Percentiles rank a stretch among this genome's conserved stretches.
Conservation (phyloP, 257 asterid species). For the Nicotiana undulata region DNA sequence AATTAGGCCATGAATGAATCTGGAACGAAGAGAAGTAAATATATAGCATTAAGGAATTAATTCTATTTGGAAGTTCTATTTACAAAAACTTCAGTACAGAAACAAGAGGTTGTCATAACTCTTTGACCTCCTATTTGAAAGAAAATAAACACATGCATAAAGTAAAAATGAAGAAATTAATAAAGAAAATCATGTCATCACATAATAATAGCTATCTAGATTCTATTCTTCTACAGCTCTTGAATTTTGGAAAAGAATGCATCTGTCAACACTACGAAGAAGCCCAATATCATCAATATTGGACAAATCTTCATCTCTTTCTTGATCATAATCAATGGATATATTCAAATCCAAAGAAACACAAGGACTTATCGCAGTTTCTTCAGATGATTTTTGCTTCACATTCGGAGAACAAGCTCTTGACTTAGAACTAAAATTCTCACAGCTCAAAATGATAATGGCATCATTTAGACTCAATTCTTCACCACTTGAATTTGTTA, state of each 20-base stretch:
- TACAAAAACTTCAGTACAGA: not conserved
- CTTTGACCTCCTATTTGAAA: constrained; percentile 1
- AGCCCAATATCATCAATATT: constrained; percentile 39
- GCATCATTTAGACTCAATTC: constrained; percentile 58
- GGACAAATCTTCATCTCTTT: constrained; percentile 3
- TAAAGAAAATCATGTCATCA: not conserved
- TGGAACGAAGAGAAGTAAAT: not conserved
- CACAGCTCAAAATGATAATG: constrained; percentile 53
- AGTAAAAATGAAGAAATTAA: not conserved
- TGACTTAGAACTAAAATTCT: constrained; percentile 33
- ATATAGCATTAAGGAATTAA: not conserved
- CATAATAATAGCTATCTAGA: not conserved
- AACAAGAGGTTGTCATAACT: not conserved
- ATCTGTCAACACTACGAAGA: constrained; percentile 54
- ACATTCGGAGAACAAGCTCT: constrained; percentile 38
- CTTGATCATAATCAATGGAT: constrained; percentile 14
- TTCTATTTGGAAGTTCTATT: not conserved
- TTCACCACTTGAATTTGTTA: constrained; percentile 32
- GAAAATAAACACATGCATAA: not conserved
- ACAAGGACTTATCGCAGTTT: constrained; percentile 5
- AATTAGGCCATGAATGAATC: not conserved
- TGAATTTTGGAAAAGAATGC: constrained; percentile 33
- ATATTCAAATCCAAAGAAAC: constrained; percentile 54
- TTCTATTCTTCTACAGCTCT: not conserved
- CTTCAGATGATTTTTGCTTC: constrained; percentile 14